Conservation (phyloP, 306 rosid genomes). For the Prunus padus region DNA sequence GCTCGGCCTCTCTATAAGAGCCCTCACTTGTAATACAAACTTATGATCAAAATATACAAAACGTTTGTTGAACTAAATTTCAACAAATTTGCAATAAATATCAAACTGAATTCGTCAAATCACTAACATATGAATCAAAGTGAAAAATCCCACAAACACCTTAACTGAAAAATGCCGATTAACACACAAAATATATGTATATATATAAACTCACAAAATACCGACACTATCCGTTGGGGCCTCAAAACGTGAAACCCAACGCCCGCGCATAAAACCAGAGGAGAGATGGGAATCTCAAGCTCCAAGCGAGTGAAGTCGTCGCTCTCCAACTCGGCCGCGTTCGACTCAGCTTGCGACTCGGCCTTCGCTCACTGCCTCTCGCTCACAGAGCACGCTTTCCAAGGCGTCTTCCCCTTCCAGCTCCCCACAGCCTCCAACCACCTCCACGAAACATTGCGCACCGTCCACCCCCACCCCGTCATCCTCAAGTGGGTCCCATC, state of each 20-base stretch:
- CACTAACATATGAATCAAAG: no score
- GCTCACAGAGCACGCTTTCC: constrained; percentile 58
- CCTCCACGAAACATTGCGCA: constrained; percentile 47
- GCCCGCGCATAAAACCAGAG: not conserved
- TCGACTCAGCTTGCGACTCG: constrained; percentile 64
- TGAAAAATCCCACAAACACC: no score
- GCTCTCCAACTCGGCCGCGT: constrained; percentile 43
- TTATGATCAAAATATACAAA: no score
- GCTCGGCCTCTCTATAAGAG: no score
- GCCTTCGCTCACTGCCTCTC: constrained; percentile 58
- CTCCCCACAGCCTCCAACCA: constrained; percentile 66
- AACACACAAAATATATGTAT: no score
- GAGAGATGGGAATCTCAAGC: constrained; percentile 56
- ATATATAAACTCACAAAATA: no score
- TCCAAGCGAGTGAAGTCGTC: constrained; percentile 57
- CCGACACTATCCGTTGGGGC: no score
- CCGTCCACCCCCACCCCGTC: constrained; percentile 38
- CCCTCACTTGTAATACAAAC: no score
- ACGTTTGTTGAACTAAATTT: no score
- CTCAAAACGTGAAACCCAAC: not conserved
- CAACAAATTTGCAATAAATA: no score
- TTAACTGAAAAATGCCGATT: no score
- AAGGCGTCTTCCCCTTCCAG: constrained; percentile 70
- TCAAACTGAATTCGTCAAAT: no score
- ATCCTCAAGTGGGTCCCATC: constrained; percentile 57